Evolutionary conservation across 805 yeast species (phyloP).

Genomic region (Priceomyces melissophilus): DNA sequence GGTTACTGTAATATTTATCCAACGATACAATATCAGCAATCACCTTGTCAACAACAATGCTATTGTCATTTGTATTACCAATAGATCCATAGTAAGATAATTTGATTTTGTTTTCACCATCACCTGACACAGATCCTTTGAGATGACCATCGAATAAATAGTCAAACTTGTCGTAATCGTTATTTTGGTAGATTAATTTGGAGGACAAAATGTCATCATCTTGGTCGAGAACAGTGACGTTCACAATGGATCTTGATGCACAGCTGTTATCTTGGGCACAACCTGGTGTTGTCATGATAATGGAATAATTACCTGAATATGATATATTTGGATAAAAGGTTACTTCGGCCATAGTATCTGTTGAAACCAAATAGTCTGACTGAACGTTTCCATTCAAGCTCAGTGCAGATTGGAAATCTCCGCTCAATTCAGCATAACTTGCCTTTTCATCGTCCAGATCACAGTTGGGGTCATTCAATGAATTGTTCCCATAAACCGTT

Average conservation of each 20-base stretch:
- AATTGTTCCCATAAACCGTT: conserved; percentile 68
- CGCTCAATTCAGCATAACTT: conserved; percentile 26
- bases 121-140: conserved; percentile 32
- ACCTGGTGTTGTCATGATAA: conserved; percentile 83
- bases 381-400: conserved; percentile 26
- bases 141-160: conserved; percentile 68
- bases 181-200: conserved; percentile 69
- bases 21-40: conserved; percentile 47
- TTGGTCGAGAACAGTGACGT: conserved; percentile 61
- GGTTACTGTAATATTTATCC: conserved; percentile 34
- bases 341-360: conserved; percentile 32
- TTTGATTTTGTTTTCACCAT: conserved; percentile 28
- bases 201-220: conserved; percentile 43
- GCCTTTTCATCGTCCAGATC: conserved; percentile 15
- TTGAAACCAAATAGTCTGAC: conserved; percentile 32
- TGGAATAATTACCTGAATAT: conserved; percentile 69
- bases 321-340: conserved; percentile 66
- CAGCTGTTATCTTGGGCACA: conserved; percentile 71
- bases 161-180: conserved; percentile 77
- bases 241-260: conserved; percentile 65
- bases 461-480: conserved; percentile 68
- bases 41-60: conserved; percentile 71
- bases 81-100: conserved; percentile 22
- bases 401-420: conserved; percentile 27
- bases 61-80: conserved; percentile 23